These are phyloP conservation scores for Aspergillus viridinutans DNA, from an alignment of 2,329 filamentous ascomycete species.

Conservation along the genomic window DNA sequence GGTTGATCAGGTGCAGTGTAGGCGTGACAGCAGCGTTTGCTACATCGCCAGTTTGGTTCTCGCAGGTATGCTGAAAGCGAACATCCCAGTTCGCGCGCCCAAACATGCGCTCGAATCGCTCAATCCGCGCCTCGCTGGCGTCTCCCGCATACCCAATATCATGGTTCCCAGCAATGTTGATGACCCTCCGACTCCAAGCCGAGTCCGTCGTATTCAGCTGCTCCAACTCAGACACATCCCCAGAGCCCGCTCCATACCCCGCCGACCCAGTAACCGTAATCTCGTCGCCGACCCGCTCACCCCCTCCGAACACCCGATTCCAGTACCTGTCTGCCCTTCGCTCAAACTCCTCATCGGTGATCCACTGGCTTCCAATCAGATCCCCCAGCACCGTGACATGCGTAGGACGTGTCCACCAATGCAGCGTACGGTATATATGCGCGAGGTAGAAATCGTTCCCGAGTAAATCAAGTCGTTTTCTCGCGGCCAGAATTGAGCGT, in stretches of 20 bases:
- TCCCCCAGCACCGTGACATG: slow-evolving; percentile 89
- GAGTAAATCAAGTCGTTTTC: slow-evolving; percentile 81
- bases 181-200: slow-evolving; percentile 69
- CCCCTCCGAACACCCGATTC: slow-evolving; percentile 70
- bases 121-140: slow-evolving; percentile 68
- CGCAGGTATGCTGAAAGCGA: slow-evolving; percentile 58
- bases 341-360: slow-evolving; percentile 78
- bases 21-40: slow-evolving; percentile 32
- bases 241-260: slow-evolving; percentile 38
- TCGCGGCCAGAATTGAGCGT: slow-evolving; percentile 59
- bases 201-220: slow-evolving; percentile 36
- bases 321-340: slow-evolving; percentile 71
- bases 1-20: slow-evolving; percentile 73
- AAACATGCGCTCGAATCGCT: slow-evolving; percentile 78
- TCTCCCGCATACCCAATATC: slow-evolving; percentile 96
- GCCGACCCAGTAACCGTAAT: slow-evolving; percentile 30
- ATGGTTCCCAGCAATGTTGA: slow-evolving; percentile 92
- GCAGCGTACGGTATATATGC: slow-evolving; percentile 80
- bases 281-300: slow-evolving; percentile 56
- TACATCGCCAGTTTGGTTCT: background rate
- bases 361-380: slow-evolving; percentile 92
- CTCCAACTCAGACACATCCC: slow-evolving; percentile 23
- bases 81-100: slow-evolving; percentile 90
- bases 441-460: slow-evolving; percentile 95
- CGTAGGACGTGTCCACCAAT: slow-evolving; percentile 80